These are phyloP conservation scores for Cryphonectria japonica DNA, from an alignment of 2,329 filamentous ascomycete species.

Conservation along the genomic window DNA sequence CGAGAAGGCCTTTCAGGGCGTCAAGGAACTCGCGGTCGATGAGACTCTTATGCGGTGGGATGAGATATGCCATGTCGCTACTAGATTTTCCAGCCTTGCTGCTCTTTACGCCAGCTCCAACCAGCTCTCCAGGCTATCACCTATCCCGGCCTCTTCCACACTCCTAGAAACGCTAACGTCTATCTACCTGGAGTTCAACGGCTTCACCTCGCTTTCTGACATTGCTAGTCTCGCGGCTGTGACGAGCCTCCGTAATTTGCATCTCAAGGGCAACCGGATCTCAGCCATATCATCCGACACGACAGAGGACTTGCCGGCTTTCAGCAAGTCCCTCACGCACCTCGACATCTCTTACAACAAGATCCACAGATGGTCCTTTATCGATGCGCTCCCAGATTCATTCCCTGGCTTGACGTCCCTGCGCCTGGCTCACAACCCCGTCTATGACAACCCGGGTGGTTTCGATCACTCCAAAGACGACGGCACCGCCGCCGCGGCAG, in stretches of 20 bases:
- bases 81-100: conserved; percentile 56
- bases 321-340: conserved; percentile 61
- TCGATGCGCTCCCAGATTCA: conserved; percentile 67
- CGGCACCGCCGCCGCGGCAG: conserved; percentile 26
- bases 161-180: conserved; percentile 60
- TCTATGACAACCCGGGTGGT: conserved; percentile 62
- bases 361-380: conserved; percentile 71
- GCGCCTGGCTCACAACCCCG: conserved; percentile 82
- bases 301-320: conserved; percentile 46
- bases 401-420: conserved; percentile 78
- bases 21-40: conserved; percentile 67
- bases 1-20: conserved; percentile 49
- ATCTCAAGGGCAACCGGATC: conserved; percentile 81
- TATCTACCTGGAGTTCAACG: conserved; percentile 74
- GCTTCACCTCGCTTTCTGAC: conserved; percentile 63
- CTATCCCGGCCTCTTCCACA: conserved; percentile 41
- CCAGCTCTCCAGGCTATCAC: conserved; percentile 54
- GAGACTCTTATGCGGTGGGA: conserved; percentile 70
- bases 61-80: conserved; percentile 59
- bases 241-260: conserved; percentile 58
- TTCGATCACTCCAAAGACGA: conserved; percentile 35
- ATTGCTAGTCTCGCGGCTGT: conserved; percentile 58
- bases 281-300: conserved; percentile 42
- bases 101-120: conserved; percentile 61
- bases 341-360: conserved; percentile 76